Percentiles rank a stretch among this genome's conserved stretches.
phyloP scores from a whole-genome alignment of 1,139 yeast genomes.

The Suhomyces atakaporum region DNA sequence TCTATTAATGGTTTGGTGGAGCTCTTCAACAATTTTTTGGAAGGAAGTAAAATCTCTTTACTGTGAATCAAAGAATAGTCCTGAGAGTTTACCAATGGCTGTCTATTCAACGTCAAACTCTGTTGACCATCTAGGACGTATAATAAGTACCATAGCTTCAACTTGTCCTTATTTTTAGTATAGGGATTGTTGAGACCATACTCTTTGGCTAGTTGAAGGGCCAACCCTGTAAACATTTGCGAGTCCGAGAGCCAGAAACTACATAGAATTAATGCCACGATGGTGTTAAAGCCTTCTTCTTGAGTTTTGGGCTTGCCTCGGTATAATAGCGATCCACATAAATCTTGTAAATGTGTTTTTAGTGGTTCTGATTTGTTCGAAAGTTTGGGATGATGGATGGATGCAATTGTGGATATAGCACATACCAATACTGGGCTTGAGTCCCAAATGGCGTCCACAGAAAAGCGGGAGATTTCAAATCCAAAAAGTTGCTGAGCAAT shows the following conservation, averaged over 20 bases:
- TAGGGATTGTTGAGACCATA: conserved; percentile 48
- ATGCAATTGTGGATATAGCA: conserved; percentile 63
- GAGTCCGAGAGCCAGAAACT: conserved; percentile 71
- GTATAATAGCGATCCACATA: conserved; percentile 50
- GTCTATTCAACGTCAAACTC: conserved; percentile 60
- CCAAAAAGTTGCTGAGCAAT: conserved; percentile 70
- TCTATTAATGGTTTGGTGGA: too few species aligned
- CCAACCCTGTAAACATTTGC: conserved; percentile 67
- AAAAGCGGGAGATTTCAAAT: conserved; percentile 55
- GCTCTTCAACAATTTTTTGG: conserved; percentile 9
- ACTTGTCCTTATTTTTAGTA: conserved; percentile 39
- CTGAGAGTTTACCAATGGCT: conserved; percentile 51
- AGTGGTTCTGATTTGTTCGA: conserved; percentile 39
- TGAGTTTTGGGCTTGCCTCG: conserved; percentile 44
- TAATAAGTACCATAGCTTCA: conserved; percentile 68
- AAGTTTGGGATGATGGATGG: conserved; percentile 58
- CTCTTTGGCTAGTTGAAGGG: conserved; percentile 63
- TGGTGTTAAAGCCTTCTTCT: conserved; percentile 57
- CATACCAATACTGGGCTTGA: conserved; percentile 61
- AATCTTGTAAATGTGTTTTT: conserved; percentile 44
- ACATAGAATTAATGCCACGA: conserved; percentile 63
- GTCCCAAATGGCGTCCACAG: conserved; percentile 54
- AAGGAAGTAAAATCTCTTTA: conserved; percentile 32
- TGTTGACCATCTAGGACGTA: conserved; percentile 72
- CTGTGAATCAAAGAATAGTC: conserved; percentile 49